Evolutionary conservation across 306 rosid species (phyloP).

Genomic region (Cajanus cajan): DNA sequence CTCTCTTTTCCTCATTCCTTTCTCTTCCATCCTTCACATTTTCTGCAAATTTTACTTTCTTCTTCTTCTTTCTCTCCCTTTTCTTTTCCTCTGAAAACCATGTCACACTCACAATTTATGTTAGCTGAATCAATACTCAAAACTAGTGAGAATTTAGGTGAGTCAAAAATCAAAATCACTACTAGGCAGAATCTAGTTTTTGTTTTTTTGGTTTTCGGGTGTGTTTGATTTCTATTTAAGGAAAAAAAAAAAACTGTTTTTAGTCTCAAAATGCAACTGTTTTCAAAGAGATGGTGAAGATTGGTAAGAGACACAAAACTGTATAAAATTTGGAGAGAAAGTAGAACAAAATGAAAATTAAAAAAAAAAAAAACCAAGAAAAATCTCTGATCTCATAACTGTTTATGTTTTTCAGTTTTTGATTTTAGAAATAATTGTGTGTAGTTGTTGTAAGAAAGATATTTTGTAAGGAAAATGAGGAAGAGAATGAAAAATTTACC

Average conservation of each 20-base stretch:
- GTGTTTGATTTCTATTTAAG: no score
- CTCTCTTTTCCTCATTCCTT: conserved; percentile 36
- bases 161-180: no score
- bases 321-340: background rate
- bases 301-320: no score
- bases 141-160: no score
- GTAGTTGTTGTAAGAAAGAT: no score
- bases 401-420: background rate
- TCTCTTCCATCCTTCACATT: conserved; percentile 55
- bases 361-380: no score
- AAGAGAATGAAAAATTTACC: conserved; percentile 34
- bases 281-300: no score
- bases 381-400: no score
- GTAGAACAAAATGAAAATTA: background rate
- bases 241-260: no score
- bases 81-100: conserved; percentile 43
- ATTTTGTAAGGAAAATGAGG: background rate
- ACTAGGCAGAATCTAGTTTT: no score
- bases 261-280: no score
- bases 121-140: background rate
- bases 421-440: background rate
- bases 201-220: no score
- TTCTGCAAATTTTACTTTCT: conserved; percentile 74
- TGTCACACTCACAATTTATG: background rate
- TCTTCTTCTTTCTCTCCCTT: conserved; percentile 43